Percentiles rank a stretch among this genome's conserved stretches.
Conservation (phyloP, 177 flowering plant genomes). For the Vitis hybrid region DNA sequence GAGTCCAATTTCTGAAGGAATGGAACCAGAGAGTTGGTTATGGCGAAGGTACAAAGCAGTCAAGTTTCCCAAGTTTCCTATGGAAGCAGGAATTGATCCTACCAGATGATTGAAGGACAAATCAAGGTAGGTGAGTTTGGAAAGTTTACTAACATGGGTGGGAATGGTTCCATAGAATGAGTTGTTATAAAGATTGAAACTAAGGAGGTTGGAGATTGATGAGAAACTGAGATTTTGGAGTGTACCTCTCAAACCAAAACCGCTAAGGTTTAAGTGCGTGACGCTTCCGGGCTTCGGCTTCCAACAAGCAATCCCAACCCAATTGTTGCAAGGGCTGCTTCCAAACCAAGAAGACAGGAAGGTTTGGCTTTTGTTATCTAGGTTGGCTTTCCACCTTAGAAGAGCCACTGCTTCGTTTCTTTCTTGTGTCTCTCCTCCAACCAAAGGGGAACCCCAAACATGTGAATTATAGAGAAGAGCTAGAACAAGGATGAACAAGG, state of each 20-base stretch:
- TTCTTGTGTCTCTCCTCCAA: too few relatives aligned
- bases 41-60: not conserved
- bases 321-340: too few relatives aligned
- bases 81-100: not conserved
- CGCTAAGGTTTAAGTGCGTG: too few relatives aligned
- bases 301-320: too few relatives aligned
- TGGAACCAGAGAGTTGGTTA: slow-evolving; percentile 1
- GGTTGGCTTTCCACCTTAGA: too few relatives aligned
- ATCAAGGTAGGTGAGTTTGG: not conserved
- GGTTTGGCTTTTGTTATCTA: too few relatives aligned
- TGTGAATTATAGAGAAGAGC: too few relatives aligned
- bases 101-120: not conserved
- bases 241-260: not conserved
- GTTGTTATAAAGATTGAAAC: not conserved
- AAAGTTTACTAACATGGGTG: not conserved
- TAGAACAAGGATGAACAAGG: too few relatives aligned
- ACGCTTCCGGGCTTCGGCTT: too few relatives aligned
- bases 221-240: not conserved
- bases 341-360: too few relatives aligned
- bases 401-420: too few relatives aligned
- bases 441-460: too few relatives aligned
- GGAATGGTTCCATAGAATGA: slow-evolving; percentile 3
- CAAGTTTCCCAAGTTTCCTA: slow-evolving; percentile 6
- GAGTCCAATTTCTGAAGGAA: not conserved
- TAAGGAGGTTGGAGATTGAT: not conserved